These are phyloP conservation scores for Penicillium manginii DNA, from an alignment of 495 filamentous ascomycete genomes.

Conservation along the genomic window DNA sequence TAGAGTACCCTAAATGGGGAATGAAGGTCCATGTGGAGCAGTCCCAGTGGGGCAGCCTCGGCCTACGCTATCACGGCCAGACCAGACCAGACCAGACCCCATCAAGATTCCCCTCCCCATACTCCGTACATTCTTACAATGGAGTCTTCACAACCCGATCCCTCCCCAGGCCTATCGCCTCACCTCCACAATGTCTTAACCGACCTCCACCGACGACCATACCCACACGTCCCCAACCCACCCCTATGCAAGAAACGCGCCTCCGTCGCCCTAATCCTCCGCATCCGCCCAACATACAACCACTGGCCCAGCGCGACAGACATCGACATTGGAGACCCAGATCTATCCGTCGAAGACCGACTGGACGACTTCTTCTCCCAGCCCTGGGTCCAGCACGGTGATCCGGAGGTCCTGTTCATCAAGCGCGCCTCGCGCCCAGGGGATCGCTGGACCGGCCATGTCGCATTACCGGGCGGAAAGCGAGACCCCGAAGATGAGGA, in stretches of 20 bases:
- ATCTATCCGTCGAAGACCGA: constrained; percentile 40
- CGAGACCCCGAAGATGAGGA: constrained; percentile 68
- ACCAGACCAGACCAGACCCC: neutral
- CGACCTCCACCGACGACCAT: constrained; percentile 57
- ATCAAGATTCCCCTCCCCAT: no score
- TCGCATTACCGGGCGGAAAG: constrained; percentile 75
- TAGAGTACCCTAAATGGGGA: no score
- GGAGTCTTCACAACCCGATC: constrained; percentile 5
- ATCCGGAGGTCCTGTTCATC: constrained; percentile 77
- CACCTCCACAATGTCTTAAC: constrained; percentile 52
- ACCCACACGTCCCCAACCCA: constrained; percentile 67
- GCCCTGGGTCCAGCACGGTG: constrained; percentile 72
- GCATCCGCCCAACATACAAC: constrained; percentile 63
- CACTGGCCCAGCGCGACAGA: constrained; percentile 51
- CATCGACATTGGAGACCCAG: constrained; percentile 26
- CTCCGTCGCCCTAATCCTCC: constrained; percentile 73
- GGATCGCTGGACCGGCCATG: constrained; percentile 77
- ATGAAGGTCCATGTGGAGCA: no score
- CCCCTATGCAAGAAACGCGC: constrained; percentile 65
- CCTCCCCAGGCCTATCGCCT: constrained; percentile 20
- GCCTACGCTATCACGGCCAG: neutral
- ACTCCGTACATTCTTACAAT: constrained; percentile 5
- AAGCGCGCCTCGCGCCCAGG: constrained; percentile 71
- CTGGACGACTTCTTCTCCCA: constrained; percentile 68
- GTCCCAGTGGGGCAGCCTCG: neutral